Evolutionary conservation across 116 monocot species (phyloP), one percentile per base, ranked within the genome.

Genomic region (Thalassia testudinum): DNA sequence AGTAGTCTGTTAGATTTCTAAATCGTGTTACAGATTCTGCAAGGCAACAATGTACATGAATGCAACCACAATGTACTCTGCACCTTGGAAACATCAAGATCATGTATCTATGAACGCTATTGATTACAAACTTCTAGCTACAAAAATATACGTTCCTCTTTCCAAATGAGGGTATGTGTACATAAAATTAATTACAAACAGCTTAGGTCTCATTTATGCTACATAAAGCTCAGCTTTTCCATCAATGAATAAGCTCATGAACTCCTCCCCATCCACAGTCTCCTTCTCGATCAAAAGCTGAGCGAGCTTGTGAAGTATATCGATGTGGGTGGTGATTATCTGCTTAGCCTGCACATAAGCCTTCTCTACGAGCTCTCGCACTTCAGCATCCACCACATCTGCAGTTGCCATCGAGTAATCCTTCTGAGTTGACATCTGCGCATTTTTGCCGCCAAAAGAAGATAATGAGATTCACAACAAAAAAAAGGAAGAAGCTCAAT

Each of bases 381-480:
- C 90, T 67, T 99, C 99, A 0, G 90, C 75, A 71, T 99, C 99
- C 0, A 99, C 99, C 34, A 90, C 62, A 58, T 99, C 99, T 0
- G 99, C 99, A 2, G 99, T 90, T 26, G 99, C 99, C 99, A 99
- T 99, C 19, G 99, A 99, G 49, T 90, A 99, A 47, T 99, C 99
- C 75, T 99, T 99, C 45, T 99, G 99, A 11, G 82, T 66, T 37
- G 99, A 90, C 73, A 99, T 77, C 99, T 99, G 77, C 13, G 15
- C 10, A 18, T 18, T 24, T n/a, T 53, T 28, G 5, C 21, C 28
- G 28, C 19, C n/a, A n/a, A 7, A 30, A 20, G 19, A 13, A 26
- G 52, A 22, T 13, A 4, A 25, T 19, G 54, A 54, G 37, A 37
- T 29, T 1, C 13, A 7, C 20, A 10, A 24, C 10, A 19, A 15